Evolutionary conservation across 192 early-diverging fungal species (phyloP).

Genomic region (Coemansia sp.): DNA sequence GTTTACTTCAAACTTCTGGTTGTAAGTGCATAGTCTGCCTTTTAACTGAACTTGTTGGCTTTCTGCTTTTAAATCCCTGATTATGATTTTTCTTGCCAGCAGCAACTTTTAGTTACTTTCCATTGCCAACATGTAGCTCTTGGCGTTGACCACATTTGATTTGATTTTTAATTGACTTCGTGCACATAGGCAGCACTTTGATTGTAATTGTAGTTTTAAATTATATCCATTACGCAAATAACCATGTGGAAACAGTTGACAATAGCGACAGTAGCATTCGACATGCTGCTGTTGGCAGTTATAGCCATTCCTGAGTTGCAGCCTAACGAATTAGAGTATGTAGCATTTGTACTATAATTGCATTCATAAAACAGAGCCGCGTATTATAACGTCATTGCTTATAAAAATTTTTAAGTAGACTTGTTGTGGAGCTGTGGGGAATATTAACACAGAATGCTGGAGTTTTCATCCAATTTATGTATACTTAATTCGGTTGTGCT

Average conservation of each 20-base stretch:
- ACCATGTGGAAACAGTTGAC: conserved; percentile 48
- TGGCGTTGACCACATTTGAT: neutral
- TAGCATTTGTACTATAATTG: neutral
- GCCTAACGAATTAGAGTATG: conserved; percentile 15
- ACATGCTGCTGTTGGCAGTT: conserved; percentile 28
- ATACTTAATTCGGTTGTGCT: neutral
- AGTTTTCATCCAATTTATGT: neutral
- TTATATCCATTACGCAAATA: neutral
- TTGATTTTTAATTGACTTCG: neutral
- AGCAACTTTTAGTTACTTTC: neutral
- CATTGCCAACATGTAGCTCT: neutral
- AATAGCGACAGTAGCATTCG: conserved; percentile 37
- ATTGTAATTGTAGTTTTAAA: neutral
- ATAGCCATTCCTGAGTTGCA: conserved; percentile 11
- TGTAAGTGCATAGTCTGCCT: neutral
- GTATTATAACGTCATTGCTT: neutral
- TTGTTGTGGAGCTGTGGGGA: neutral
- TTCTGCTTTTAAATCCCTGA: neutral
- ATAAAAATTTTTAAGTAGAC: neutral
- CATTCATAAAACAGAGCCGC: neutral
- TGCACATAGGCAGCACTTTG: neutral
- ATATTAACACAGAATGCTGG: neutral
- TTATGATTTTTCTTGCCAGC: neutral
- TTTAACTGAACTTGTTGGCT: neutral
- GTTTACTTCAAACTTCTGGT: neutral